These are phyloP conservation scores for Phoma sp. DNA, from an alignment of 2,329 filamentous ascomycete genomes.

Conservation along the genomic window DNA sequence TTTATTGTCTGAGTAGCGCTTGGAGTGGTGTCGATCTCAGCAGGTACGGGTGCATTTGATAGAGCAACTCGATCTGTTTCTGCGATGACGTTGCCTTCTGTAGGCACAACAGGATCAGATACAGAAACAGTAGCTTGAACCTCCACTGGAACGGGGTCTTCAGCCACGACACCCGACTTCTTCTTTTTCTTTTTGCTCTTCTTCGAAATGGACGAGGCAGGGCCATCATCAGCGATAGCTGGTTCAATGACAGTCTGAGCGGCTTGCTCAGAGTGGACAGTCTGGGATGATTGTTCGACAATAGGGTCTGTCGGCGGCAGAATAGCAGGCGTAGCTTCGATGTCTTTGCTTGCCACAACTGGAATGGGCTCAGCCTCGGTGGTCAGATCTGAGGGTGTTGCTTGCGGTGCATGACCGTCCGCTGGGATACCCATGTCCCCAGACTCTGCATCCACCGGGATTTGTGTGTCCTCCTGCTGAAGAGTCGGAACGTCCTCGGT, in stretches of 20 bases:
- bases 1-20: background rate
- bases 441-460: background rate
- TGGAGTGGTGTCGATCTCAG: background rate
- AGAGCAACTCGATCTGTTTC: background rate
- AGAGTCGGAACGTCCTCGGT: slow-evolving; percentile 9
- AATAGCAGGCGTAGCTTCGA: background rate
- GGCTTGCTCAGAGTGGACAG: background rate
- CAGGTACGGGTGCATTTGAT: background rate
- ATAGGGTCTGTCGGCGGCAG: background rate
- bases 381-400: background rate
- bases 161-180: slow-evolving; percentile 14
- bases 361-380: background rate
- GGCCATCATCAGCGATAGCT: slow-evolving; percentile 3
- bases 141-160: background rate
- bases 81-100: background rate
- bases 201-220: slow-evolving; percentile 18
- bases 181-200: slow-evolving; percentile 39
- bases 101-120: background rate
- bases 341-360: background rate
- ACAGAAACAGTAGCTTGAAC: slow-evolving; percentile 2
- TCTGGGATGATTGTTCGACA: background rate
- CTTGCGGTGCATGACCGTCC: slow-evolving; percentile 6
- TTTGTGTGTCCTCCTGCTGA: background rate
- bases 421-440: slow-evolving; percentile 2
- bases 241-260: background rate